A percentile compares a stretch with the other conserved stretches of the same genome.
Evolutionary conservation across 2,329 filamentous ascomycete species (phyloP).

Genomic region (Aphanoascus verrucosus): DNA sequence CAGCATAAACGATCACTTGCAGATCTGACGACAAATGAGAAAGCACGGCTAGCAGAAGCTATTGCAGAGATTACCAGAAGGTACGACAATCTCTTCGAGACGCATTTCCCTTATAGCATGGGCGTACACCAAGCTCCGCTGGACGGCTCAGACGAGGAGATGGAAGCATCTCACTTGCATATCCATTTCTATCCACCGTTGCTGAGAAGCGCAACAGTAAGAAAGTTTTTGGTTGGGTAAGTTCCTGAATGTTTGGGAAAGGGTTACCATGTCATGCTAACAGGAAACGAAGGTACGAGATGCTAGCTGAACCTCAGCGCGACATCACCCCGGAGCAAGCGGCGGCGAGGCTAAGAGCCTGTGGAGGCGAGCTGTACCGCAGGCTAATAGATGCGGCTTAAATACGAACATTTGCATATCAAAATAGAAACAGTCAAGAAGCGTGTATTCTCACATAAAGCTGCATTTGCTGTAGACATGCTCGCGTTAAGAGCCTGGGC

Average conservation of each 20-base stretch:
- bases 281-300: slow-evolving; percentile 53
- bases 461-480: not conserved
- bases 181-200: slow-evolving; percentile 97
- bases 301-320: slow-evolving; percentile 94
- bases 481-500: not conserved
- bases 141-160: slow-evolving; percentile 67
- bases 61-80: slow-evolving; percentile 79
- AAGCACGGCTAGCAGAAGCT: slow-evolving; percentile 63
- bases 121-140: slow-evolving; percentile 93
- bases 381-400: slow-evolving; percentile 41
- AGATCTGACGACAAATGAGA: slow-evolving; percentile 64
- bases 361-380: slow-evolving; percentile 74
- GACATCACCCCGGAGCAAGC: slow-evolving; percentile 98
- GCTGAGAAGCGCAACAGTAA: slow-evolving; percentile 80
- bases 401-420: not conserved
- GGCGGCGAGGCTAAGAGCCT: slow-evolving; percentile 61
- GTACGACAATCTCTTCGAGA: slow-evolving; percentile 96
- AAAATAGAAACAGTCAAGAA: not conserved
- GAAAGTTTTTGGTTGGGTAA: slow-evolving; percentile 84
- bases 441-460: not conserved
- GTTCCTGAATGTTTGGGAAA: slow-evolving; percentile 17
- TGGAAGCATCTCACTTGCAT: slow-evolving; percentile 82
- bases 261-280: slow-evolving; percentile 9
- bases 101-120: slow-evolving; percentile 92
- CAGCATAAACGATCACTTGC: slow-evolving; percentile 73